A percentile compares a stretch with the other conserved stretches of the same genome.
These are phyloP conservation scores for Alternaria postmessia DNA, from an alignment of 2,329 filamentous ascomycete species.

Conservation along the genomic window DNA sequence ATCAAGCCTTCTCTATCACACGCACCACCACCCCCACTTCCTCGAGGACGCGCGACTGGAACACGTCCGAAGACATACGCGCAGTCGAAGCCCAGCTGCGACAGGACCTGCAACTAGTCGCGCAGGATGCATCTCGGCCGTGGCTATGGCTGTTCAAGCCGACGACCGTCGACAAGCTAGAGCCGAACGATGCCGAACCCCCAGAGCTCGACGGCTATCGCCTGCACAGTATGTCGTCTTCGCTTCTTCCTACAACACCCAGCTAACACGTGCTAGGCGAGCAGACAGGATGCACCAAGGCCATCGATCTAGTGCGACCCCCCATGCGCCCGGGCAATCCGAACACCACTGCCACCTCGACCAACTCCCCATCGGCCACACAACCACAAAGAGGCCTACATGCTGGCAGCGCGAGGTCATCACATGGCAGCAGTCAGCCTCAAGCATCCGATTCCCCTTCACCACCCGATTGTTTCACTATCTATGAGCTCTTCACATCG, in stretches of 20 bases:
- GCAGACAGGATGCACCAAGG: constrained; percentile 45
- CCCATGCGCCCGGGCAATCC: constrained; percentile 35
- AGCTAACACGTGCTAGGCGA: constrained; percentile 41
- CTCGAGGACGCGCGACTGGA: constrained; percentile 25
- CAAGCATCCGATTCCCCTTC: constrained; percentile 27
- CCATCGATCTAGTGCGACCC: constrained; percentile 44
- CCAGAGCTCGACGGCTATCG: constrained; percentile 41
- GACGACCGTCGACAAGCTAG: constrained; percentile 32
- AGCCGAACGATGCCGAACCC: constrained; percentile 30
- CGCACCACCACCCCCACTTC: constrained; percentile 28
- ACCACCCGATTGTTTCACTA: constrained; percentile 40
- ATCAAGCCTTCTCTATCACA: constrained; percentile 46
- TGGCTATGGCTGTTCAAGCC: constrained; percentile 49
- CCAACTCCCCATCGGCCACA: constrained; percentile 30
- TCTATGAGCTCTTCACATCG: constrained; percentile 51
- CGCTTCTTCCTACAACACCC: no score
- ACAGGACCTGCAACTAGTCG: constrained; percentile 36
- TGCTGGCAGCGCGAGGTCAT: constrained; percentile 24
- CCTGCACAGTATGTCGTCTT: constrained; percentile 38
- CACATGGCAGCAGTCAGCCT: constrained; percentile 28
- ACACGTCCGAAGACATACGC: constrained; percentile 37
- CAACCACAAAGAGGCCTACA: constrained; percentile 31
- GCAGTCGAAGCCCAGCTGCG: constrained; percentile 44
- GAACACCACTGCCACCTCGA: constrained; percentile 25
- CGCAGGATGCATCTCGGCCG: constrained; percentile 40